These are phyloP conservation scores for Schizosaccharomyces lindneri DNA, from an alignment of 805 yeast genomes.

Conservation along the genomic window DNA sequence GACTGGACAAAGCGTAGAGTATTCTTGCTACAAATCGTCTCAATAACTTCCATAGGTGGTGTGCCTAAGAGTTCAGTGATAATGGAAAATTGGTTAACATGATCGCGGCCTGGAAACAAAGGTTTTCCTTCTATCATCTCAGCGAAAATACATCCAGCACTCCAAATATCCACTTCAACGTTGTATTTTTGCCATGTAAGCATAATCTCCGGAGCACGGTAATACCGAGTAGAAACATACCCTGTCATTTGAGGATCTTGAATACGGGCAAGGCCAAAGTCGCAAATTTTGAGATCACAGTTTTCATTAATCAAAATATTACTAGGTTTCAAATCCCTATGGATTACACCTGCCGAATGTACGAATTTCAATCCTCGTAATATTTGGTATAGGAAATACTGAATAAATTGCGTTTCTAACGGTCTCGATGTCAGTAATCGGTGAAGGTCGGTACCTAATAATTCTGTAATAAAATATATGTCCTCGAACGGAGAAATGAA, in stretches of 20 bases:
- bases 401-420: constrained; percentile 83
- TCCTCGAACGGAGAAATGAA: constrained; percentile 88
- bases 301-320: constrained; percentile 70
- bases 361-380: constrained; percentile 69
- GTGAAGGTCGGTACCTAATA: constrained; percentile 91
- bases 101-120: constrained; percentile 91
- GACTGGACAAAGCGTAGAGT: constrained; percentile 84
- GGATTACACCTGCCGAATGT: constrained; percentile 80
- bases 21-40: constrained; percentile 85
- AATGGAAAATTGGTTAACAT: constrained; percentile 90
- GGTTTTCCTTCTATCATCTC: constrained; percentile 97
- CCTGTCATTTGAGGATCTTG: constrained; percentile 99
- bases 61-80: constrained; percentile 89
- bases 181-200: constrained; percentile 95
- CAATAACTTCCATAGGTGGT: constrained; percentile 88
- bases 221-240: constrained; percentile 82
- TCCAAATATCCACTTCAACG: constrained; percentile 92
- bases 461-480: constrained; percentile 86
- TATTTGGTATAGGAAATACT: constrained; percentile 86
- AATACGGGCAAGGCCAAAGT: constrained; percentile 83
- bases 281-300: constrained; percentile 65
- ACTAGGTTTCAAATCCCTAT: constrained; percentile 61
- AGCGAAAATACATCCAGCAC: constrained; percentile 89
- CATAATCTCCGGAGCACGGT: constrained; percentile 97
- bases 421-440: constrained; percentile 79